These are phyloP conservation scores for Phytophthora pseudosyringae DNA, from an alignment of 352 stramenopile genomes.

Conservation along the genomic window DNA sequence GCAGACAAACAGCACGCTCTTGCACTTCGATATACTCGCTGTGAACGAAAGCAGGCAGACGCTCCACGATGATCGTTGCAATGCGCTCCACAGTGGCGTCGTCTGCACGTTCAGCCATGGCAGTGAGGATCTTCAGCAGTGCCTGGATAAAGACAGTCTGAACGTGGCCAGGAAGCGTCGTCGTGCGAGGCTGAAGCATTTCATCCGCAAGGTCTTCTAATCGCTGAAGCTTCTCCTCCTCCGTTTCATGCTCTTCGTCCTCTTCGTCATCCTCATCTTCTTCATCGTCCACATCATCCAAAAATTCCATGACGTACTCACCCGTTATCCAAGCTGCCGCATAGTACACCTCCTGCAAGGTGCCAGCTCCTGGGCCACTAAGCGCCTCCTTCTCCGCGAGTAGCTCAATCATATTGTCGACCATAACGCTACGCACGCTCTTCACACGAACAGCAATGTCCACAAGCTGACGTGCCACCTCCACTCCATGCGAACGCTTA, in stretches of 20 bases:
- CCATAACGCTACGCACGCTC: constrained; percentile 94
- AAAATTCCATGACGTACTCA: constrained; percentile 95
- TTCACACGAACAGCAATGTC: constrained; percentile 98
- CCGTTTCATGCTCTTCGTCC: constrained; percentile 72
- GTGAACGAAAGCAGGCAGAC: constrained; percentile 89
- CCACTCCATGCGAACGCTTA: constrained; percentile 67
- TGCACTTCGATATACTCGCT: constrained; percentile 95
- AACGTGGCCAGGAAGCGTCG: constrained; percentile 85
- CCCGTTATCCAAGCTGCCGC: constrained; percentile 98
- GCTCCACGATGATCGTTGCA: constrained; percentile 82
- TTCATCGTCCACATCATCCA: constrained; percentile 82
- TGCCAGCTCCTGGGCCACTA: constrained; percentile 72
- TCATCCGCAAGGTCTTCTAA: constrained; percentile 82
- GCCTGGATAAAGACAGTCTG: constrained; percentile 96
- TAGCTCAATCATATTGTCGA: constrained; percentile 95
- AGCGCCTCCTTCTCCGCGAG: constrained; percentile 90
- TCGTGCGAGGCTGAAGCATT: constrained; percentile 82
- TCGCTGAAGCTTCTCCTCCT: constrained; percentile 88
- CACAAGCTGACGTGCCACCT: constrained; percentile 95
- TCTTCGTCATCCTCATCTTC: constrained; percentile 83
- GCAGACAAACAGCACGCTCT: constrained; percentile 92
- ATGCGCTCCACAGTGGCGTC: constrained; percentile 87
- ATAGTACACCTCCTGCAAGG: constrained; percentile 94
- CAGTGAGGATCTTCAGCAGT: constrained; percentile 89
- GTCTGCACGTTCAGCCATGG: constrained; percentile 75